These are phyloP conservation scores for Curvularia hawaiiensis DNA, from an alignment of 2,329 filamentous ascomycete species.

Conservation along the genomic window DNA sequence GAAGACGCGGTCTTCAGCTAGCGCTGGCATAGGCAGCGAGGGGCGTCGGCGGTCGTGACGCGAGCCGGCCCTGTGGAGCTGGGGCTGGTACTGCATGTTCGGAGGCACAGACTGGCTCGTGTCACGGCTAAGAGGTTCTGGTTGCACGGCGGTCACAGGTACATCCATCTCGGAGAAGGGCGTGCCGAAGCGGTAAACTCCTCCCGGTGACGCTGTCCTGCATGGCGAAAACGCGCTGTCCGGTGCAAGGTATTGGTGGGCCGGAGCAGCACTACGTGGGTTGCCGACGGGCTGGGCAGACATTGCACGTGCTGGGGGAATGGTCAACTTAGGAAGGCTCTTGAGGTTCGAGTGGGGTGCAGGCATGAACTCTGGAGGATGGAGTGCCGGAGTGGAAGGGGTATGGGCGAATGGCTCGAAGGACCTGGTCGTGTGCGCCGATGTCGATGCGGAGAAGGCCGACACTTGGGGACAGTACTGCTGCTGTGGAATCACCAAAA, in stretches of 20 bases:
- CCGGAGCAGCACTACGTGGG: constrained; percentile 31
- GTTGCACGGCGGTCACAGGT: constrained; percentile 73
- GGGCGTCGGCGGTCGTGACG: constrained; percentile 62
- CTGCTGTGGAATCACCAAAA: constrained; percentile 37
- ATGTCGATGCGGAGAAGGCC: constrained; percentile 45
- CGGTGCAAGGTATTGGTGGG: constrained; percentile 36
- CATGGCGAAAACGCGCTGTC: constrained; percentile 53
- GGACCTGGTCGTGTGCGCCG: constrained; percentile 39
- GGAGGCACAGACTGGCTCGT: constrained; percentile 90
- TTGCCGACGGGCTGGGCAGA: constrained; percentile 40
- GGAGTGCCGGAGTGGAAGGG: constrained; percentile 38
- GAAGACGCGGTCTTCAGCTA: constrained; percentile 67
- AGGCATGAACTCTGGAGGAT: constrained; percentile 49
- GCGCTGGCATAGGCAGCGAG: constrained; percentile 71
- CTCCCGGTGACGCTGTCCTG: constrained; percentile 59
- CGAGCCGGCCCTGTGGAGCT: constrained; percentile 53
- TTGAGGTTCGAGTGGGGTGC: constrained; percentile 58
- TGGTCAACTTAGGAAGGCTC: constrained; percentile 61
- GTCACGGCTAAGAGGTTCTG: constrained; percentile 77
- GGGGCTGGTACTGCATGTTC: constrained; percentile 78
- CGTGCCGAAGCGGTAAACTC: constrained; percentile 78
- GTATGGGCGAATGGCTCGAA: constrained; percentile 32
- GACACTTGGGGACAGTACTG: constrained; percentile 36
- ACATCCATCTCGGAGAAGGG: constrained; percentile 92
- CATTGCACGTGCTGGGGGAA: constrained; percentile 53